These are phyloP conservation scores for Pseudotsuga menziesii DNA, from an alignment of 75 land plant genomes.

Conservation along the genomic window DNA sequence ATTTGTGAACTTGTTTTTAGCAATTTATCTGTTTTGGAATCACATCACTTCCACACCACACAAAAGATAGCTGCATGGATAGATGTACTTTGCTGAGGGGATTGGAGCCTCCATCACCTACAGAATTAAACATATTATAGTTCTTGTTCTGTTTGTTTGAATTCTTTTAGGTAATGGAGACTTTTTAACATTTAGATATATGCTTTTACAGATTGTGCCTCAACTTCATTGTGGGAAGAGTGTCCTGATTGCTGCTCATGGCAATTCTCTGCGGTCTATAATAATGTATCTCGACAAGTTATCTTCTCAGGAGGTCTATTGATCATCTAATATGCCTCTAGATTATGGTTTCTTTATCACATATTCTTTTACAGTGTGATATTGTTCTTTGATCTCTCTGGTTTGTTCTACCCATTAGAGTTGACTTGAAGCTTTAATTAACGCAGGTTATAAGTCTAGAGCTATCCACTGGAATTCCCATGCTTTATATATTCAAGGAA, in stretches of 20 bases:
- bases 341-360: background rate
- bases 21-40: background rate
- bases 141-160: background rate
- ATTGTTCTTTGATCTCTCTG: background rate
- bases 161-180: background rate
- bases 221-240: conserved; percentile 68
- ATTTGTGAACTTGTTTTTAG: background rate
- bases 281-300: conserved; percentile 94
- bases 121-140: background rate
- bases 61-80: background rate
- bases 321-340: background rate
- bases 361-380: background rate
- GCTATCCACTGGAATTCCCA: conserved; percentile 89
- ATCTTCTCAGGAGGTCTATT: conserved; percentile 80
- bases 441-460: conserved; percentile 84
- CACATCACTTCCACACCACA: background rate
- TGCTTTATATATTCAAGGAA: conserved; percentile 88
- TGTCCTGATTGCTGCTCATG: conserved; percentile 92
- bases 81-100: background rate
- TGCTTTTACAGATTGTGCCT: conserved; percentile 68
- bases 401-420: background rate
- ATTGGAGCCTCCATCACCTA: background rate
- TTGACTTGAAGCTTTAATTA: conserved; percentile 7
- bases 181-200: background rate
- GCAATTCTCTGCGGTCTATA: conserved; percentile 87